Conservation (phyloP, 208 protist genomes). For the Leishmania aethiopica region DNA sequence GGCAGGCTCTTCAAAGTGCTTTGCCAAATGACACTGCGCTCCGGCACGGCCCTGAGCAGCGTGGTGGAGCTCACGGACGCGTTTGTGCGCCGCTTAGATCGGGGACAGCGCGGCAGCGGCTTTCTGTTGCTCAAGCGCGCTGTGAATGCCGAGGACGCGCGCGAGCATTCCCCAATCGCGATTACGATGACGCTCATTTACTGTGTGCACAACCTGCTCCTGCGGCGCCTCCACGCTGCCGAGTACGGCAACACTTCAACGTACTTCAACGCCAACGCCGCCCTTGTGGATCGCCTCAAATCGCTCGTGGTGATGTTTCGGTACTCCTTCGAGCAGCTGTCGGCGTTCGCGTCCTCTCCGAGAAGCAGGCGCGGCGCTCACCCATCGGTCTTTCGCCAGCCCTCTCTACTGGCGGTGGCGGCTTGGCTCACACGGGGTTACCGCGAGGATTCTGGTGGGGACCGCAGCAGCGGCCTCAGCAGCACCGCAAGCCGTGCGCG, state of each 20-base stretch:
- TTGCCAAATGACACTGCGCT: conserved; percentile 66
- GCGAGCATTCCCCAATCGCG: conserved; percentile 68
- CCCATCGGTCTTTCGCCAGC: not conserved
- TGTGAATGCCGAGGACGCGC: conserved; percentile 37
- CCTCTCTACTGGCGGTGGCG: not conserved
- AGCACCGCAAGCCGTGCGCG: not conserved
- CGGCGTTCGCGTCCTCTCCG: conserved; percentile 39
- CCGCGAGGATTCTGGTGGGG: not conserved
- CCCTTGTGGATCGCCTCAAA: conserved; percentile 70
- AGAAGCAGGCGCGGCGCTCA: not conserved
- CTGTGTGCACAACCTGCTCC: conserved; percentile 65
- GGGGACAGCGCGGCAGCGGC: conserved; percentile 35
- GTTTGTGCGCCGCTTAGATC: conserved; percentile 56
- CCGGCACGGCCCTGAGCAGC: conserved; percentile 29
- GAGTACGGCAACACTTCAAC: conserved; percentile 35
- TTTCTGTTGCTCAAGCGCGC: conserved; percentile 49
- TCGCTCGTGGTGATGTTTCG: conserved; percentile 63
- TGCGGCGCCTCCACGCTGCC: conserved; percentile 58
- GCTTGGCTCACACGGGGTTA: not conserved
- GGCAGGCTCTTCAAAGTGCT: conserved; percentile 69
- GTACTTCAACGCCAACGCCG: conserved; percentile 47
- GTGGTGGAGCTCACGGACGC: conserved; percentile 45
- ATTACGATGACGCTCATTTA: conserved; percentile 68
- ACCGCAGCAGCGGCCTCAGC: not conserved
- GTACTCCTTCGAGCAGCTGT: conserved; percentile 59